phyloP scores from a whole-genome alignment of 192 early-diverging fungal species.

The Coemansia aciculifera region DNA sequence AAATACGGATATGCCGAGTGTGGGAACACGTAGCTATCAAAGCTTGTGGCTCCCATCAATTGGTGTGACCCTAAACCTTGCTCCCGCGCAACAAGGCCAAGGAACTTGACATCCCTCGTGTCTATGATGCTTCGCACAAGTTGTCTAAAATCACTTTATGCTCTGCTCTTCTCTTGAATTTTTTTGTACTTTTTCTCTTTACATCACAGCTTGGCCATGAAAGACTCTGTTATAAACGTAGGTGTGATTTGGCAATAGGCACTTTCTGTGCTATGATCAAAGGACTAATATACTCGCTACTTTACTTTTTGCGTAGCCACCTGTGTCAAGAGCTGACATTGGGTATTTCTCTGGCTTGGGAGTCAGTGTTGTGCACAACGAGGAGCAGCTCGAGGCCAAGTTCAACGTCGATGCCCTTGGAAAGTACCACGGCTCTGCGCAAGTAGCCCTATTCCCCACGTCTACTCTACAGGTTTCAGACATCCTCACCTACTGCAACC shows the following conservation, averaged over 20 bases:
- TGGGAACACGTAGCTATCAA: not conserved
- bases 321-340: constrained; percentile 29
- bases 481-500: constrained; percentile 85
- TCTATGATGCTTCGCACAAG: too few relatives aligned
- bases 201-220: not conserved
- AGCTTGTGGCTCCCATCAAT: not conserved
- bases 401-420: constrained; percentile 84
- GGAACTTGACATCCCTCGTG: too few relatives aligned
- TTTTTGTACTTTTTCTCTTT: not conserved
- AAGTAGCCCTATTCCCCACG: constrained; percentile 77
- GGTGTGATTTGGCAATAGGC: not conserved
- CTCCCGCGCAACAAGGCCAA: not conserved
- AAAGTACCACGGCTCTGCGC: constrained; percentile 84
- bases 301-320: constrained; percentile 2
- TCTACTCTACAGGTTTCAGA: constrained; percentile 80
- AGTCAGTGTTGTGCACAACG: constrained; percentile 16
- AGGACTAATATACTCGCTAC: not conserved
- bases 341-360: constrained; percentile 33
- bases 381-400: constrained; percentile 18
- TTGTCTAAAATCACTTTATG: not conserved
- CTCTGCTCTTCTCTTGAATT: not conserved
- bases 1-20: not conserved
- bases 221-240: not conserved
- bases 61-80: constrained; percentile 2
- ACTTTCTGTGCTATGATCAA: not conserved